Conservation (phyloP, 129 eudicot species). For the Artemisia annua region DNA sequence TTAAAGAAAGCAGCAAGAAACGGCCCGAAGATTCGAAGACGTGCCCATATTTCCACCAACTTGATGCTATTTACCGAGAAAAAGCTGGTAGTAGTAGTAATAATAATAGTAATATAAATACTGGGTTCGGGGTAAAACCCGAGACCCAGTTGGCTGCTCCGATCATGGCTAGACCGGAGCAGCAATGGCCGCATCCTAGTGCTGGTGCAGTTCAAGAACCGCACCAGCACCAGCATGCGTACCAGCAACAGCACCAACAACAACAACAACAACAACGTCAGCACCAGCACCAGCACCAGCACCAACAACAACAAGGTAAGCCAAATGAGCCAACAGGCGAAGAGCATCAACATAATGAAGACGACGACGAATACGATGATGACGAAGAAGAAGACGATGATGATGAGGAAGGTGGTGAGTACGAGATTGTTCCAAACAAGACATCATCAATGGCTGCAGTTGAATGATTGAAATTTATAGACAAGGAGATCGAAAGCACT, state of each 20-base stretch:
- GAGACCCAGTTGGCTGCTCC: conserved; percentile 48
- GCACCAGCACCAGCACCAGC: conserved; percentile 32
- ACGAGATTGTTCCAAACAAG: conserved; percentile 72
- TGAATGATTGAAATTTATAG: conserved; percentile 46
- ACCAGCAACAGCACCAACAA: background rate
- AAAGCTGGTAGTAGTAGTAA: conserved; percentile 32
- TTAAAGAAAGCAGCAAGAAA: conserved; percentile 90
- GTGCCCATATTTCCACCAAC: conserved; percentile 88
- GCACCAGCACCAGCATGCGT: conserved; percentile 19
- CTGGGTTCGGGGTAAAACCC: conserved; percentile 31
- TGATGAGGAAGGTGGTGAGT: conserved; percentile 58
- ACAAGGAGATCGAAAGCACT: conserved; percentile 30
- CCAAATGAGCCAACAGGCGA: conserved; percentile 19
- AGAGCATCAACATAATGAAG: conserved; percentile 31
- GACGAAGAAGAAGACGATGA: conserved; percentile 53
- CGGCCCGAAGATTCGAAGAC: conserved; percentile 90
- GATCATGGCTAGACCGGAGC: conserved; percentile 74
- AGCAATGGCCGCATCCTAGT: conserved; percentile 69
- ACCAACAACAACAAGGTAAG: conserved; percentile 9
- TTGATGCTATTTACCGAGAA: conserved; percentile 77
- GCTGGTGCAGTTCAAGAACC: conserved; percentile 15
- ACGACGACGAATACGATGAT: conserved; percentile 37
- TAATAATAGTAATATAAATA: background rate
- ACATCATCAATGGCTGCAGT: conserved; percentile 55
- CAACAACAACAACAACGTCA: too few relatives aligned